phyloP scores from a whole-genome alignment of 2,329 filamentous ascomycete genomes.

The Colletotrichum sidae region DNA sequence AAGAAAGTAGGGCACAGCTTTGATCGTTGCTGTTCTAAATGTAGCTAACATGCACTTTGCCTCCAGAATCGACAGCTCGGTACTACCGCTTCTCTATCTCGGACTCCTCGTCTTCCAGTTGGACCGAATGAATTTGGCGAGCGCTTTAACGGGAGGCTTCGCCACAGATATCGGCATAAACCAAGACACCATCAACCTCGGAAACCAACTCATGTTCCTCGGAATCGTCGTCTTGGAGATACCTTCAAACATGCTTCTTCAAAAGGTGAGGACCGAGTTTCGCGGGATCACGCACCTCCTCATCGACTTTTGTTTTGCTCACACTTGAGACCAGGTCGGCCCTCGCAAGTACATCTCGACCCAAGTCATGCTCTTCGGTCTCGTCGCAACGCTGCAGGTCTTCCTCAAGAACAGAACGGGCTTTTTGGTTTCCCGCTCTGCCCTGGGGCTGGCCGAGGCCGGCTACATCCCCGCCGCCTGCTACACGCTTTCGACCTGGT shows the following conservation, averaged over 20 bases:
- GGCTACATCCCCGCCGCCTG: constrained; percentile 64
- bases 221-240: constrained; percentile 63
- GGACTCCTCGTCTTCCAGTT: constrained; percentile 63
- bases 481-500: constrained; percentile 65
- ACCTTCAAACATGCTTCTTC: constrained; percentile 60
- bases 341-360: constrained; percentile 61
- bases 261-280: constrained; percentile 39
- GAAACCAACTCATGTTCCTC: constrained; percentile 65
- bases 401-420: constrained; percentile 54
- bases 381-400: constrained; percentile 58
- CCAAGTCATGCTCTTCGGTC: constrained; percentile 61
- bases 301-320: neutral
- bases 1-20: constrained; percentile 33
- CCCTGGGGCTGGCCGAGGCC: constrained; percentile 61
- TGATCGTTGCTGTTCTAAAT: neutral
- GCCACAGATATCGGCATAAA: constrained; percentile 54
- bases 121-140: constrained; percentile 64
- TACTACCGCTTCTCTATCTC: constrained; percentile 60
- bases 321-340: constrained; percentile 46
- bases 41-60: too few relatives aligned
- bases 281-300: neutral
- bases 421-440: constrained; percentile 55
- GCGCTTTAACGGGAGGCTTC: constrained; percentile 61
- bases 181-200: constrained; percentile 63
- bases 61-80: constrained; percentile 56